Percentiles rank a stretch among this genome's conserved stretches.
Conservation (phyloP, 129 eudicot genomes). For the Flaveria sonorensis region DNA sequence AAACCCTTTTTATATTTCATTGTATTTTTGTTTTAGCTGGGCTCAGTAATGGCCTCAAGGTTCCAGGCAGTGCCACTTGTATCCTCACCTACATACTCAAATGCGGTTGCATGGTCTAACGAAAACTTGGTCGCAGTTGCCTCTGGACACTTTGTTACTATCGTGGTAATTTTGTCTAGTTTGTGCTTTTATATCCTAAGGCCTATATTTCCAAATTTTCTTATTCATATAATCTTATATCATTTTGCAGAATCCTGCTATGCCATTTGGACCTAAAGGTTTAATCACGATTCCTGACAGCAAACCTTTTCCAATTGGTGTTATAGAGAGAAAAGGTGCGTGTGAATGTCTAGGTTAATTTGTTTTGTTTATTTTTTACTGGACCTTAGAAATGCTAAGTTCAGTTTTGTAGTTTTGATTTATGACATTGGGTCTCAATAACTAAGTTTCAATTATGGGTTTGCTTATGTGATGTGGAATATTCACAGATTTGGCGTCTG, state of each 20-base stretch:
- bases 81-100: conserved; percentile 67
- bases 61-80: conserved; percentile 78
- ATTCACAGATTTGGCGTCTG: conserved; percentile 58
- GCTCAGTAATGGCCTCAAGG: conserved; percentile 46
- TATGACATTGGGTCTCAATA: neutral
- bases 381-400: neutral
- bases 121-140: conserved; percentile 91
- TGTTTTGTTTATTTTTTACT: conserved; percentile 4
- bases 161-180: conserved; percentile 49
- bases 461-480: conserved; percentile 5
- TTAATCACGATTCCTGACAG: conserved; percentile 54
- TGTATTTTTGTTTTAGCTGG: conserved; percentile 1
- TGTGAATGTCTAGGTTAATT: neutral
- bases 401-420: neutral
- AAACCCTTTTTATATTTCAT: too few relatives aligned
- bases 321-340: conserved; percentile 60
- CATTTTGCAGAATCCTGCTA: conserved; percentile 59
- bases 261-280: conserved; percentile 70
- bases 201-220: neutral
- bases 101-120: conserved; percentile 84
- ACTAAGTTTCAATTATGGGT: neutral
- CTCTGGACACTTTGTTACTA: conserved; percentile 61
- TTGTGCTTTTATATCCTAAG: neutral
- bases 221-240: conserved; percentile 1
- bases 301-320: conserved; percentile 61